Base-by-base conservation (phyloP, 1,284 basidiomycete genomes). In the Ustilago xerochloae region DNA sequence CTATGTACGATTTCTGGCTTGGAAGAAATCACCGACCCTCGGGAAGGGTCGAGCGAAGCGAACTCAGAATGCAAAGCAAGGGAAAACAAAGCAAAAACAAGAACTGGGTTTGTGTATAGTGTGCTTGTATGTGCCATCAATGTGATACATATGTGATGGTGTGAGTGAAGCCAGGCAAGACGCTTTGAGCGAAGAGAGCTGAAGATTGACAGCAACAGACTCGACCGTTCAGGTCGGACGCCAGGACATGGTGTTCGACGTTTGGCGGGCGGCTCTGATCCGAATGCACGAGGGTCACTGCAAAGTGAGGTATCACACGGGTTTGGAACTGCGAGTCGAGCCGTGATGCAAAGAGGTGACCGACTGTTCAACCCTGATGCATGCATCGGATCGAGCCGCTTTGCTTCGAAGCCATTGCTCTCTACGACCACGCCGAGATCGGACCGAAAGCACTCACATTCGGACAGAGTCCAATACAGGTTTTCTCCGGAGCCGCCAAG, bases 31-130 rank as follows among this genome's bases (percentile, higher is more conserved):
- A 54, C 48, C n/a, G 62, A 50, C 51, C 63, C 56, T 65, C 56
- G 33, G 63, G 56, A 65, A 65, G 57, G 63, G 56, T 59, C 39
- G 57, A 60, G 63, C 63, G 50, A 58, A 64, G 63, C 38, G 36
- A 54, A 49, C 35, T 12, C n/a, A 29, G 24, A 63, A 60, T 64
- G 43, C 36, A 58, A 65, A 52, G 56, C 47, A 54, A 55, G 46
- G 46, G 51, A 46, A 39, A 39, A 32, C 24, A 49, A 60, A 50
- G 36, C 47, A 59, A 50, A 43, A 35, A 13, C n/a, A n/a, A n/a
- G n/a, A n/a, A n/a, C n/a, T n/a, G n/a, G n/a, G 29, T n/a, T 3
- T n/a, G 5, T n/a, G 30, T n/a, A 43, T 16, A 15, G 1, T 55
- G 51, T 35, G 33, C 51, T 35, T 41, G 48, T 26, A 8, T 49